Evolutionary conservation across 2,329 filamentous ascomycete genomes (phyloP).

Genomic region (Alternaria ventricosa): DNA sequence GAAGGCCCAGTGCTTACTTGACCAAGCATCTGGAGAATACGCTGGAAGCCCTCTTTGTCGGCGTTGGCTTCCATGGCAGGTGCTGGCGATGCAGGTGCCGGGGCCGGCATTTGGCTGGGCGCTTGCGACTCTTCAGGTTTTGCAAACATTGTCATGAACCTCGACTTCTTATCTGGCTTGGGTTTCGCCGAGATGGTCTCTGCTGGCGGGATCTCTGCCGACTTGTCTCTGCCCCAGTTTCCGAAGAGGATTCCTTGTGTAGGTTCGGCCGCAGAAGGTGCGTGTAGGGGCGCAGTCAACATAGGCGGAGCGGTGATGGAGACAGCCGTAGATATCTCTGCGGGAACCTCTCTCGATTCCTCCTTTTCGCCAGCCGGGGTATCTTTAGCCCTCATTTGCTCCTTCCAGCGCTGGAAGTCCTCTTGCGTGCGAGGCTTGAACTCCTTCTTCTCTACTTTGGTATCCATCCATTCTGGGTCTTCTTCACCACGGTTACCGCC

Average conservation of each 20-base stretch:
- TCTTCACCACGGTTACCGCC: constrained; percentile 61
- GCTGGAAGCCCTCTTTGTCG: constrained; percentile 86
- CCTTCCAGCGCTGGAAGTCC: constrained; percentile 95
- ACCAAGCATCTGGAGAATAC: constrained; percentile 82
- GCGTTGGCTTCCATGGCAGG: constrained; percentile 56
- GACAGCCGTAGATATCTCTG: constrained; percentile 27
- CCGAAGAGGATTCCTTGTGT: constrained; percentile 80
- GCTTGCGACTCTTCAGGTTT: constrained; percentile 47
- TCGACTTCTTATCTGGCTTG: constrained; percentile 74
- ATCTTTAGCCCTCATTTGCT: constrained; percentile 78
- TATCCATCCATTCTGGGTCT: constrained; percentile 90
- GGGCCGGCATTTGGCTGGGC: constrained; percentile 18
- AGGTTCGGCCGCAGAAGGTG: constrained; percentile 69
- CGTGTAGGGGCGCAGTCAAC: constrained; percentile 56
- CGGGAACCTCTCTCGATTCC: constrained; percentile 39
- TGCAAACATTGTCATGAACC: constrained; percentile 78
- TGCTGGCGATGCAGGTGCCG: constrained; percentile 30
- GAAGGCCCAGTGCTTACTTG: constrained; percentile 41
- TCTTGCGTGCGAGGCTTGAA: constrained; percentile 79
- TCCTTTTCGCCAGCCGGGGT: constrained; percentile 54
- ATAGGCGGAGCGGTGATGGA: constrained; percentile 30
- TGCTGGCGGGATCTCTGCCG: constrained; percentile 42
- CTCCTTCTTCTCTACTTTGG: constrained; percentile 69
- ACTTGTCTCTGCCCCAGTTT: constrained; percentile 60
- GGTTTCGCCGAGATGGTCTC: constrained; percentile 46